Conservation (phyloP, 371 early-diverging fungal species). For the Mortierella sp. region DNA sequence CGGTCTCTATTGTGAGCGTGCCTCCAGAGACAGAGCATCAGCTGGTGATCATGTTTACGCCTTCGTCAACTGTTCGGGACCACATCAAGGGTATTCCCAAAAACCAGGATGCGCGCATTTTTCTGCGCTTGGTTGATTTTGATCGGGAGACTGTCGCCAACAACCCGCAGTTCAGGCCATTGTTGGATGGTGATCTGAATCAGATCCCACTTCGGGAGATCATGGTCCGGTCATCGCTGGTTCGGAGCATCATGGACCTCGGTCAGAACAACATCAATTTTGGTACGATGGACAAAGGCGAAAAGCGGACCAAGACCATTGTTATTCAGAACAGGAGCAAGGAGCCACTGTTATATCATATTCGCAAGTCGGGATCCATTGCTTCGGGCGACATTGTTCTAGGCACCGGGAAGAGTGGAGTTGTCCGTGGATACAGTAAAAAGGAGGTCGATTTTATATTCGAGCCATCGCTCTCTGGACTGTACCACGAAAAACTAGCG, state of each 20-base stretch:
- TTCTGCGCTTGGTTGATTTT: slow-evolving; percentile 82
- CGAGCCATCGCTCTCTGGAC: slow-evolving; percentile 89
- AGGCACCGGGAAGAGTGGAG: slow-evolving; percentile 82
- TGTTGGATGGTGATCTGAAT: slow-evolving; percentile 66
- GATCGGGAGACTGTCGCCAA: slow-evolving; percentile 73
- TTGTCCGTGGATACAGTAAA: slow-evolving; percentile 92
- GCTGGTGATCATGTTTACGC: slow-evolving; percentile 85
- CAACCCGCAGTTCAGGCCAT: slow-evolving; percentile 76
- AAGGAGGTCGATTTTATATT: slow-evolving; percentile 94
- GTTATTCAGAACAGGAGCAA: slow-evolving; percentile 93
- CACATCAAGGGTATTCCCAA: slow-evolving; percentile 80
- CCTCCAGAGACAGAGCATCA: slow-evolving; percentile 76
- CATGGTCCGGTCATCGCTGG: slow-evolving; percentile 86
- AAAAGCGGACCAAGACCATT: slow-evolving; percentile 88
- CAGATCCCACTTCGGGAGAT: slow-evolving; percentile 95
- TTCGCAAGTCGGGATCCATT: slow-evolving; percentile 96
- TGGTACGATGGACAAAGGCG: slow-evolving; percentile 90
- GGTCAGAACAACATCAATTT: slow-evolving; percentile 98
- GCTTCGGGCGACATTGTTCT: slow-evolving; percentile 93
- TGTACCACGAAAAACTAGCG: slow-evolving; percentile 86
- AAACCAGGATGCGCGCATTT: slow-evolving; percentile 85
- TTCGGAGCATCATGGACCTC: slow-evolving; percentile 90
- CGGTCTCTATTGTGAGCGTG: slow-evolving; percentile 72
- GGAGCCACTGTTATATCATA: slow-evolving; percentile 88
- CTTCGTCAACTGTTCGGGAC: slow-evolving; percentile 64